phyloP scores from a whole-genome alignment of 2,329 filamentous ascomycete genomes.

The Diaporthe sp. region DNA sequence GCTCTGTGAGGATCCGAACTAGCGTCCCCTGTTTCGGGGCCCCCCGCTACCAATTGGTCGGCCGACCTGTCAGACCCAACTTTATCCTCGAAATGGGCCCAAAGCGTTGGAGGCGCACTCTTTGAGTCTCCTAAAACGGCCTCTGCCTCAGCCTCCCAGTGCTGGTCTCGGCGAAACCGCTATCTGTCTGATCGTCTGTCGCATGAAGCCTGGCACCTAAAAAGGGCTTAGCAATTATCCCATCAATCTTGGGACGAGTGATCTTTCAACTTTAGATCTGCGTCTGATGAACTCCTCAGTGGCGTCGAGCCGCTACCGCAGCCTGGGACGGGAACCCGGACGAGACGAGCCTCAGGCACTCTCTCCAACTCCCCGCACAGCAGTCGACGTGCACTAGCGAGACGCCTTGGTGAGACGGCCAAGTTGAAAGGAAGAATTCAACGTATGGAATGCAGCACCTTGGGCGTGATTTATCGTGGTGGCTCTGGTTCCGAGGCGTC shows the following conservation, averaged over 20 bases:
- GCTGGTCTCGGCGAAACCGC: slow-evolving; percentile 33
- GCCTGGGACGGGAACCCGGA: slow-evolving; percentile 17
- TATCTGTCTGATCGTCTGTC: slow-evolving; percentile 37
- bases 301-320: slow-evolving; percentile 28
- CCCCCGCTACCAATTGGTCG: slow-evolving; percentile 18
- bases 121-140: slow-evolving; percentile 34
- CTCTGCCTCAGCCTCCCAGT: slow-evolving; percentile 37
- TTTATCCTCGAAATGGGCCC: slow-evolving; percentile 25
- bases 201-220: slow-evolving; percentile 30
- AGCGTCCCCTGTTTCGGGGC: slow-evolving; percentile 20
- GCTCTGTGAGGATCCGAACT: slow-evolving; percentile 35
- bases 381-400: slow-evolving; percentile 4
- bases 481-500: slow-evolving; percentile 19
- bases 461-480: slow-evolving; percentile 2
- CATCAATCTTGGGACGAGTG: slow-evolving; percentile 29
- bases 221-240: slow-evolving; percentile 3
- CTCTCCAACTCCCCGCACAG: neutral
- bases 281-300: slow-evolving; percentile 24
- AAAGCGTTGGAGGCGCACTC: slow-evolving; percentile 34
- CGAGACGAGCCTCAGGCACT: neutral
- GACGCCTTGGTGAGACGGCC: slow-evolving; percentile 25
- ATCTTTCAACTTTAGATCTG: slow-evolving; percentile 25
- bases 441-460: neutral
- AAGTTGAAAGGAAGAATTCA: neutral
- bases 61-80: slow-evolving; percentile 33